phyloP scores from a whole-genome alignment of 148 eudicot species.

The Chenopodium quinoa region DNA sequence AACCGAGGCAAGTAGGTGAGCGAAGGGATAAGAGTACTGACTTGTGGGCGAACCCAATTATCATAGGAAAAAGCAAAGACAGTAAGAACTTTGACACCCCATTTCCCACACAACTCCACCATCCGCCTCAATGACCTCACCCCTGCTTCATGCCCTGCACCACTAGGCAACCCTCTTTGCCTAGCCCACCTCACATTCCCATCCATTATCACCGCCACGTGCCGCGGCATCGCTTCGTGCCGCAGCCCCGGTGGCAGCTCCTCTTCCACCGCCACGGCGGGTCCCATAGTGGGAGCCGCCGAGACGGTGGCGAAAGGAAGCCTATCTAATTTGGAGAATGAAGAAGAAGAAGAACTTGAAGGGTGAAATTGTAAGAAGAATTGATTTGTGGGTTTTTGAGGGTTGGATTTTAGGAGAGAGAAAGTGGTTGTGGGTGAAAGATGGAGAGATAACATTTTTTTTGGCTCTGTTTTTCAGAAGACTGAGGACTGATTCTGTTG shows the following conservation, averaged over 20 bases:
- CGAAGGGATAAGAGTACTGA: constrained; percentile 14
- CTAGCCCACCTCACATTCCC: constrained; percentile 82
- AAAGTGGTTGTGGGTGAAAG: constrained; percentile 11
- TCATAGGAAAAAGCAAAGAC: constrained; percentile 74
- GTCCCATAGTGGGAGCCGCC: not conserved
- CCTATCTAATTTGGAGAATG: not conserved
- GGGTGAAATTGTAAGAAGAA: not conserved
- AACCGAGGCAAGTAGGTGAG: no score
- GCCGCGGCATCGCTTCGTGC: constrained; percentile 58
- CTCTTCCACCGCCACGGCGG: constrained; percentile 1
- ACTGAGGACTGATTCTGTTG: not conserved
- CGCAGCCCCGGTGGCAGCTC: constrained; percentile 46
- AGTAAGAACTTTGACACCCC: constrained; percentile 57
- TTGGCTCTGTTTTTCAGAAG: not conserved
- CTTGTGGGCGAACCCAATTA: constrained; percentile 68
- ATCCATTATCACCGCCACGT: constrained; percentile 79
- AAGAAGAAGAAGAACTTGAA: not conserved
- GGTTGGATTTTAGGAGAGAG: constrained; percentile 13
- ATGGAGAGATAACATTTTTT: constrained; percentile 26
- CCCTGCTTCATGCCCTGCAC: constrained; percentile 63
- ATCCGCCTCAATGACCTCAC: constrained; percentile 40
- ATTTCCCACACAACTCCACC: constrained; percentile 42
- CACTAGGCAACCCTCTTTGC: constrained; percentile 41
- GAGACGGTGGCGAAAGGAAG: not conserved
- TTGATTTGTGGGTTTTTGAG: constrained; percentile 1